phyloP scores from a whole-genome alignment of 2,329 filamentous ascomycete genomes.

The Colletotrichum magnum region DNA sequence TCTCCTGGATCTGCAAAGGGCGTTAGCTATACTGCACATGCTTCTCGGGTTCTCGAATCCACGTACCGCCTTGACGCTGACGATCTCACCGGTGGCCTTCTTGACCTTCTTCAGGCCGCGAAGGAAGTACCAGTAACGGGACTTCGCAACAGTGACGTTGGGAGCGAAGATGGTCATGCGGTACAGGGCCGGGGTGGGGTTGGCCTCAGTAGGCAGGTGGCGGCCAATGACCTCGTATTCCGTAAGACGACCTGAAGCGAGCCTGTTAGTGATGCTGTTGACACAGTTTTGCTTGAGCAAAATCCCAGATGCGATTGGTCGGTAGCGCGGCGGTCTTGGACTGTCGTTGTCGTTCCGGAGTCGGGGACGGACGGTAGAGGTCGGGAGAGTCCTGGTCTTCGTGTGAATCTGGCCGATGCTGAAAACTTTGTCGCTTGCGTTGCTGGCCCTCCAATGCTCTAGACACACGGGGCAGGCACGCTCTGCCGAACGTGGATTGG shows the following conservation, averaged over 20 bases:
- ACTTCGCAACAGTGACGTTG: conserved; percentile 98
- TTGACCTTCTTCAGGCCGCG: conserved; percentile 99
- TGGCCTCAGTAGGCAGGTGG: conserved; percentile 97
- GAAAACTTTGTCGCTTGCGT: too few species aligned
- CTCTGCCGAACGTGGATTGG: too few species aligned
- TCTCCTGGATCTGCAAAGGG: conserved; percentile 83
- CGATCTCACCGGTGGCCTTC: conserved; percentile 99
- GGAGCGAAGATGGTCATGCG: conserved; percentile 99
- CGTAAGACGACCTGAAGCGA: conserved; percentile 89
- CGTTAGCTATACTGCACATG: neutral
- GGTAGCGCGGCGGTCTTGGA: neutral
- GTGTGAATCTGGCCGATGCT: too few species aligned
- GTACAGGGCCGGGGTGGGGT: conserved; percentile 98
- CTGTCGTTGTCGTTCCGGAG: neutral
- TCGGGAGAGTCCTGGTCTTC: too few species aligned
- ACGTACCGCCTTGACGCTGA: conserved; percentile 94
- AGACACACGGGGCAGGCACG: too few species aligned
- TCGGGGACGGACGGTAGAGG: too few species aligned
- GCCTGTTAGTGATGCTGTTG: conserved; percentile 48
- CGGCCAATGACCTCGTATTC: conserved; percentile 99
- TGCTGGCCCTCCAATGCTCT: too few species aligned
- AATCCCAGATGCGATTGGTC: conserved; percentile 7
- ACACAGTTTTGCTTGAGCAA: neutral
- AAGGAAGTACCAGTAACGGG: conserved; percentile 99
- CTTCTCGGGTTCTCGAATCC: neutral